Conservation (phyloP, 352 stramenopile species). For the Pythium guiyangense region DNA sequence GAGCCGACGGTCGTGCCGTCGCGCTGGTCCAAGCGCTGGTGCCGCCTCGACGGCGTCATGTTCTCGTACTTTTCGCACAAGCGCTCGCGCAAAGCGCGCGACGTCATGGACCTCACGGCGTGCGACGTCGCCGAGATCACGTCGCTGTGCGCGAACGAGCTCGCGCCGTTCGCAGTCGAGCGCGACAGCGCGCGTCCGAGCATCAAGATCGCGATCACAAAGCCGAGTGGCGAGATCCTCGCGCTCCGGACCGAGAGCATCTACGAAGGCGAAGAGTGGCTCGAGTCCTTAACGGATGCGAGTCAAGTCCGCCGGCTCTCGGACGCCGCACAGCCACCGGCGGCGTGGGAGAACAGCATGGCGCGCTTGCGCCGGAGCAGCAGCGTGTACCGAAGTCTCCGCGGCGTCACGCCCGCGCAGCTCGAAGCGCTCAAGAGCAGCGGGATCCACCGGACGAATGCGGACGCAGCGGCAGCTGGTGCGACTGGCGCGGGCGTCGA, state of each 20-base stretch:
- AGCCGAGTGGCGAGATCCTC: slow-evolving; percentile 60
- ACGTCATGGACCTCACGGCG: slow-evolving; percentile 69
- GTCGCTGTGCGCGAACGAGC: slow-evolving; percentile 29
- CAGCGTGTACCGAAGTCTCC: slow-evolving; percentile 12
- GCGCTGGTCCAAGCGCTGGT: slow-evolving; percentile 84
- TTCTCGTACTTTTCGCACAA: slow-evolving; percentile 86
- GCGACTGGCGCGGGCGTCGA: not conserved
- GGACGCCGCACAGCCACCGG: slow-evolving; percentile 13
- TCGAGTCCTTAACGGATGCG: slow-evolving; percentile 70
- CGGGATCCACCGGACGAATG: not conserved
- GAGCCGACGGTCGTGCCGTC: slow-evolving; percentile 51
- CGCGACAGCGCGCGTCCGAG: slow-evolving; percentile 39
- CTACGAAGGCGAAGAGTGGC: slow-evolving; percentile 78
- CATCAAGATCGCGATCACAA: slow-evolving; percentile 71
- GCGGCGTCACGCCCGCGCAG: slow-evolving; percentile 1
- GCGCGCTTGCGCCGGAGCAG: slow-evolving; percentile 22
- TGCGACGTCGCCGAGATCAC: slow-evolving; percentile 73
- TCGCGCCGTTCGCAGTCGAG: slow-evolving; percentile 52
- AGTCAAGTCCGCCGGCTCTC: slow-evolving; percentile 38
- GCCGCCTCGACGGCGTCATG: slow-evolving; percentile 63
- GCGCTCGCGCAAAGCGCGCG: slow-evolving; percentile 58
- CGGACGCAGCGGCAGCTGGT: not conserved
- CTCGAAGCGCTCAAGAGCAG: slow-evolving; percentile 3
- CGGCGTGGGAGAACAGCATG: slow-evolving; percentile 34
- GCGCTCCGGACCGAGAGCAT: slow-evolving; percentile 72